A percentile compares a stretch with the other conserved stretches of the same genome.
phyloP scores from a whole-genome alignment of 1,284 basidiomycete species.

The Leccinum subrobustum region DNA sequence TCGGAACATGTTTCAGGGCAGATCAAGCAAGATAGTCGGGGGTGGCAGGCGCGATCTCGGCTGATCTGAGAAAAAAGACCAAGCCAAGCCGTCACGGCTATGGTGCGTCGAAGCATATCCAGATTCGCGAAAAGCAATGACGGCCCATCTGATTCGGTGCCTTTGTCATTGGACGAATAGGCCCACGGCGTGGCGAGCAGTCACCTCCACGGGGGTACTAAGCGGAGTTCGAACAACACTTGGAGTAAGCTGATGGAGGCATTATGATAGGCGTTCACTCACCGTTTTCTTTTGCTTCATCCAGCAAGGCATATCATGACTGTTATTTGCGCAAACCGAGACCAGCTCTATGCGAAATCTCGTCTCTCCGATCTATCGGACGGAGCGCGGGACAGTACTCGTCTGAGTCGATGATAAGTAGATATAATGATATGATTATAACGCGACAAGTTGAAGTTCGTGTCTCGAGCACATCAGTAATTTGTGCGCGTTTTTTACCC shows the following conservation, averaged over 20 bases:
- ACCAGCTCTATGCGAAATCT: background rate
- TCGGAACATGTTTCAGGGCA: constrained; percentile 9
- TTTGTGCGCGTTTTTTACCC: too few relatives aligned
- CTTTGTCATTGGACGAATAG: background rate
- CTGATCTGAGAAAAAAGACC: background rate
- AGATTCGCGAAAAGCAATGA: background rate
- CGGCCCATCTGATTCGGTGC: background rate
- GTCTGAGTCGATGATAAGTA: background rate
- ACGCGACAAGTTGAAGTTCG: background rate
- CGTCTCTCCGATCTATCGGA: background rate
- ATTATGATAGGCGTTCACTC: too few relatives aligned
- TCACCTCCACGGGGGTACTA: background rate
- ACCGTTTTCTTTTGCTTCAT: background rate
- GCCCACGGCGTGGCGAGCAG: background rate
- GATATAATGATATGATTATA: background rate
- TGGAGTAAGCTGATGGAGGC: background rate
- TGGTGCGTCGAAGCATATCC: background rate
- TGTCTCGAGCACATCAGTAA: background rate
- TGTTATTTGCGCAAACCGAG: background rate
- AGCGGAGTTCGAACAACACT: background rate
- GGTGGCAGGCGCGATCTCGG: constrained; percentile 3
- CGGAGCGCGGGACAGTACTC: background rate
- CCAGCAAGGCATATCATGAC: background rate
- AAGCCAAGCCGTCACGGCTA: constrained; percentile 3
- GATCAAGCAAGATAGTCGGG: background rate